These are phyloP conservation scores for Paramyrothecium roridum DNA, from an alignment of 2,329 filamentous ascomycete species.

Conservation along the genomic window DNA sequence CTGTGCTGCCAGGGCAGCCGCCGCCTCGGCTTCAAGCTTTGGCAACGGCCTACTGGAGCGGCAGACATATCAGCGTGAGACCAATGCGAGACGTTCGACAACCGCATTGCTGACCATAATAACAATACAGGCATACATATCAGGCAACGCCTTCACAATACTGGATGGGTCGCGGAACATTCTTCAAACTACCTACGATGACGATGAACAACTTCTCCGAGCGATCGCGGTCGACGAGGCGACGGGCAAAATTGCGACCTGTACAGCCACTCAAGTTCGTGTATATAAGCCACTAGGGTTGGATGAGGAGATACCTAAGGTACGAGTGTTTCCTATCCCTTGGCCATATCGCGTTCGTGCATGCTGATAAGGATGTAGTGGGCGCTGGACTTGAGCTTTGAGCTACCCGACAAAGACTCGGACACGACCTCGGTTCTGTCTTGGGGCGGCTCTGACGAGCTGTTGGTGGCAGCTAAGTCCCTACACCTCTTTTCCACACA, in stretches of 20 bases:
- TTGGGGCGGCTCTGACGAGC: constrained; percentile 84
- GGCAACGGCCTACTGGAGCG: constrained; percentile 70
- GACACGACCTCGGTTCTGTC: constrained; percentile 57
- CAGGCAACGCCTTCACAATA: constrained; percentile 82
- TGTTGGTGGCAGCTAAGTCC: constrained; percentile 70
- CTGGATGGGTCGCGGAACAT: constrained; percentile 71
- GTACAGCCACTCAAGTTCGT: constrained; percentile 63
- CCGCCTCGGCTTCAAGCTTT: constrained; percentile 75
- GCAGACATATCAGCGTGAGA: constrained; percentile 68
- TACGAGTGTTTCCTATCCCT: constrained; percentile 33
- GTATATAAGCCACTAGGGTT: constrained; percentile 75
- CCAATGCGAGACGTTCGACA: not conserved
- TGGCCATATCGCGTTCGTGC: constrained; percentile 1
- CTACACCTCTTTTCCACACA: constrained; percentile 65
- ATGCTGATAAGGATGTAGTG: constrained; percentile 43
- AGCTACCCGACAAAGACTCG: constrained; percentile 26
- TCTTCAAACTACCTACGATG: constrained; percentile 87
- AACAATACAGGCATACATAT: constrained; percentile 72
- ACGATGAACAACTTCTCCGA: constrained; percentile 66
- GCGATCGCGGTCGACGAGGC: constrained; percentile 78
- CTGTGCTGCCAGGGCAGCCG: constrained; percentile 76
- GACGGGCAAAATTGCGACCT: constrained; percentile 81
- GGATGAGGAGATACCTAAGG: constrained; percentile 71
- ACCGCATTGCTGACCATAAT: constrained; percentile 3
- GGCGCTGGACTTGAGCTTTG: constrained; percentile 61